Evolutionary conservation across 225 moss, liverwort and hornwort species (phyloP), one percentile per base, ranked within the genome.

Genomic region (Ulota crispa): DNA sequence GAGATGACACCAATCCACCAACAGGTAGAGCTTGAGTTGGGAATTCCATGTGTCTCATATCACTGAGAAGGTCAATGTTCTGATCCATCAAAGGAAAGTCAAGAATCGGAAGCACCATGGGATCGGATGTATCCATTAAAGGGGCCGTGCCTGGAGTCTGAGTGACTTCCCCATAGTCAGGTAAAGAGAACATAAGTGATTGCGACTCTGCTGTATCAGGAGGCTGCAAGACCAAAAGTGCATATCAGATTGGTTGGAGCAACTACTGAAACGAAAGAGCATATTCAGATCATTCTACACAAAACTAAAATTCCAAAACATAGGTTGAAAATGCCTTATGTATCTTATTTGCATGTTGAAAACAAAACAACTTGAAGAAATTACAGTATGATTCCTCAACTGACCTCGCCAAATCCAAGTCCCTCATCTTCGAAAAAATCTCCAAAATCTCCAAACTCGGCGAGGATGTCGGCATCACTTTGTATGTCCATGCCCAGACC

Each of bases 151-250:
- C 99, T 82, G 99, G 96, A 66, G 99, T 96, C 80, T 94, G 93
- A 31, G 90, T 89, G 28, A 93, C 98, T 79, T 98, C 97, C 62
- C 91, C 93, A 66, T 91, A 92, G 78, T 96, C 99, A 67, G 87
- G 85, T 78, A 93, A 79, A 28, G 91, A 86, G 71, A 99, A 96
- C 74, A 95, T 95, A 55, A 94, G 87, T 50, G 95, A 90, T 87
- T 99, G 96, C 55, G 99, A 99, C 78, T 99, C 99, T 42, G 99
- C 99, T 64, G 99, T 99, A 69, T 93, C 99, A 64, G 99, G 99
- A 45, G 99, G 99, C 99, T 99, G 94, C 63, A 83, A 83, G 59
- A 83, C 52, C 76, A 83, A 75, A 14, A 70, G 53, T 37, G 45
- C 37, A 53, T 19, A 82, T 80, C 55, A 85, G 61, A 78, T 43